Evolutionary conservation across 2,329 filamentous ascomycete genomes (phyloP).

Genomic region (Diaporthe nobilis): DNA sequence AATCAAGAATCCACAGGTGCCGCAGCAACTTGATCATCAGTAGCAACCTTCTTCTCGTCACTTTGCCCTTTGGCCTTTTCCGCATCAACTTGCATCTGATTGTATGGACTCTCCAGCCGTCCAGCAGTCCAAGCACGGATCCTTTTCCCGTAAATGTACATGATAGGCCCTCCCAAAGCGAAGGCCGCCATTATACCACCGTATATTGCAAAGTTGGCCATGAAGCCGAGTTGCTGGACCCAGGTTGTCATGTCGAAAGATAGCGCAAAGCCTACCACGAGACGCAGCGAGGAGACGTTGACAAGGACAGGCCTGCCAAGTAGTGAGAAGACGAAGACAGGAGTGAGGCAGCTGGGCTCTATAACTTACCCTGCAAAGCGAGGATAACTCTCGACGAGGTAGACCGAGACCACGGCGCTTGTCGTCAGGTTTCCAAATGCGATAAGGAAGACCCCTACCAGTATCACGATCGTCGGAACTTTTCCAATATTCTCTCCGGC

Average conservation of each 20-base stretch:
- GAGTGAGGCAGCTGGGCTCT: not conserved
- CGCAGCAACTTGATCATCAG: no score
- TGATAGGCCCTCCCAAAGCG: conserved; percentile 40
- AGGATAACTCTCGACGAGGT: conserved; percentile 48
- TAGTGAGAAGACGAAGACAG: not conserved
- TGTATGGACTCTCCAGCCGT: conserved; percentile 27
- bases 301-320: conserved; percentile 44
- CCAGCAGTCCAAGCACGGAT: conserved; percentile 40
- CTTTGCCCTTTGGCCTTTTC: not conserved
- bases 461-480: conserved; percentile 43
- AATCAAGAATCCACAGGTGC: not conserved
- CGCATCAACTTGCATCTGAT: conserved; percentile 11
- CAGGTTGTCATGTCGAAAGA: conserved; percentile 44
- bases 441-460: conserved; percentile 46
- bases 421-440: conserved; percentile 45
- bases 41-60: not conserved
- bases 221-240: conserved; percentile 43
- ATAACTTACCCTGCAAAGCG: conserved; percentile 45
- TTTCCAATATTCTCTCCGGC: conserved; percentile 43
- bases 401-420: conserved; percentile 46
- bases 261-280: conserved; percentile 44
- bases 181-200: conserved; percentile 37
- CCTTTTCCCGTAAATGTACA: conserved; percentile 44
- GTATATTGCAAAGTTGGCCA: conserved; percentile 43
- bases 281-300: conserved; percentile 44